Evolutionary conservation across 768 basidiomycete species (phyloP), one percentile per base, ranked within the genome.

Genomic region (Melanogaster broomeanus): DNA sequence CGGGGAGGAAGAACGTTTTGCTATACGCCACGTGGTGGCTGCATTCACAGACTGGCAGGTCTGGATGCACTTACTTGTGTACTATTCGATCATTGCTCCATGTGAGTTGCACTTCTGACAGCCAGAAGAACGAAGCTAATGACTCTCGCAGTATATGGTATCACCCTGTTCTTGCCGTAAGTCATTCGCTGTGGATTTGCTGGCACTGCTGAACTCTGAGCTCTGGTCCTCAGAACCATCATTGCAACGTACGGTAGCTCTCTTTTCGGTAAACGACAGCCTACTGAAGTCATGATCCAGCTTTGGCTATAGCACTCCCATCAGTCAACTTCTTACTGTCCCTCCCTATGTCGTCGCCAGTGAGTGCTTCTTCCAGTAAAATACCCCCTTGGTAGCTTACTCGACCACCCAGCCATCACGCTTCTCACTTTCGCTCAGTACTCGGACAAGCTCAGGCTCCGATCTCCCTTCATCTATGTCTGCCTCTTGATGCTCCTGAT

Each of bases 121-220:
- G 4, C 25, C 25, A 4, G 25, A 27, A 27, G 25, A 27, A 27
- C 25, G 8, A 27, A 27, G 25, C 8, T 27, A 27, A 27, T 8
- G 8, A n/a, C n/a, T 27, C 25, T 27, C 25, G 25, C 34, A 87
- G 85, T 86, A 3, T 86, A 83, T 58, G 86, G 85, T 2, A 85
- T 86, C 41, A 85, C 86, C 0, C 68, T 87, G 19, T 88, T 88
- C 73, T 68, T 87, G 25, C 85, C 85, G 82, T 87, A 62, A 60
- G 85, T 76, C 8, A 8, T 27, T 27, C 25, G 1, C 7, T 33
- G 18, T 16, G 6, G 28, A 15, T 27, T 57, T 30, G 19, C 18
- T 21, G 48, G 28, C 12, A 15, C 25, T 27, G 4, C 4, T 8
- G 25, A 27, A 9, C 45, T 2, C 47, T 19, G 46, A 9, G 19